Evolutionary conservation across 1,284 basidiomycete genomes (phyloP), one percentile per base, ranked within the genome.

Genomic region (Earliella scabrosa): DNA sequence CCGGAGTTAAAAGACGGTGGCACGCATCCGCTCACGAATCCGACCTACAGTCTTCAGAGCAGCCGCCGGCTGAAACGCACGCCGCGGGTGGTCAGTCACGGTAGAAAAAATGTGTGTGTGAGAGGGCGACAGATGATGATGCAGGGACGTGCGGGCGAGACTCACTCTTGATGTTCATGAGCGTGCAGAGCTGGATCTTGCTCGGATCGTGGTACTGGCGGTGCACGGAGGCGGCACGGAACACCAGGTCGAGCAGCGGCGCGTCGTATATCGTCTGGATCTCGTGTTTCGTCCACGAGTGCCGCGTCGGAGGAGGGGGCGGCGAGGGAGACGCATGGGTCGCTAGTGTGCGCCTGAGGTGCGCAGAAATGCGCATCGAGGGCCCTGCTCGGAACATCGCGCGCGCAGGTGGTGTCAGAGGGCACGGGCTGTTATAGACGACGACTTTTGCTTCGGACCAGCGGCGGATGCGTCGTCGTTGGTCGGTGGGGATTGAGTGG

Each of bases 131-230:
- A 24, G 41, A 24, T n/a, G n/a, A n/a, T n/a, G n/a, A n/a, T 29
- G 36, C 32, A 24, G 23, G 26, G 52, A 16, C 31, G 18, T n/a
- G 52, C 35, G 45, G 10, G 36, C 29, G 41, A n/a, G 31, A 82
- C 90, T 63, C 71, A 95, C 93, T 96, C 77, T 99, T 99, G 76
- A 99, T 99, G 73, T 98, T 99, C 92, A 98, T 96, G 29, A 99
- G 82, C 2, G 97, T 98, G 71, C 96, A 98, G 23, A 99, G 83
- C 77, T 99, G 97, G 32, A 99, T 87, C 75, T 97, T 92, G 64
- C 77, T 83, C 32, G 94, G 87, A 73, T 97, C 92, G 65, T 98
- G 94, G 71, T 93, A 80, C 69, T 88, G 79, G 63, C 96, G 81
- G 75, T 98, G 97, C 21, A 97, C 85, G 2, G 82, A 73, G 41